These are phyloP conservation scores for Papiliotrema flavescens DNA, from an alignment of 1,284 basidiomycete species.

Conservation along the genomic window DNA sequence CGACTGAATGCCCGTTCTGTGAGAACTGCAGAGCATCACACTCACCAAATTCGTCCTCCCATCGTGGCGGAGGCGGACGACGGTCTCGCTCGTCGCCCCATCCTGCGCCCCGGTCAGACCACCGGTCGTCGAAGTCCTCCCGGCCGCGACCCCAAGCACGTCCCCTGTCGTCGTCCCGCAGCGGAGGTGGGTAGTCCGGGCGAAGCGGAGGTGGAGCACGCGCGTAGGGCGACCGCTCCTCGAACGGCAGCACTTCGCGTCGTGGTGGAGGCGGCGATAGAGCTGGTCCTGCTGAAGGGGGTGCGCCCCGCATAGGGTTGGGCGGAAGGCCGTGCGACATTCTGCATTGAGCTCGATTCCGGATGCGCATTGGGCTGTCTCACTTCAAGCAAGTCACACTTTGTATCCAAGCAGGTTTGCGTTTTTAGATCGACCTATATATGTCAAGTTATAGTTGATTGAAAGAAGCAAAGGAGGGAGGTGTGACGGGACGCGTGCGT, in stretches of 20 bases:
- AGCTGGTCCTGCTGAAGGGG: neutral
- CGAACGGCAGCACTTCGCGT: neutral
- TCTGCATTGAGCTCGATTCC: neutral
- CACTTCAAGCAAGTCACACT: too few species aligned
- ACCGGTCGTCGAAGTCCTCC: neutral
- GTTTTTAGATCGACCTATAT: too few species aligned
- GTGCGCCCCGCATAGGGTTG: neutral
- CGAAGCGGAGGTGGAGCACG: slow-evolving; percentile 36
- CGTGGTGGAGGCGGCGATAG: neutral
- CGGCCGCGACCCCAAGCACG: slow-evolving; percentile 9
- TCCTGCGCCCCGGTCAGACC: neutral
- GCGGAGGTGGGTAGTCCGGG: slow-evolving; percentile 23
- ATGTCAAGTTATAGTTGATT: too few species aligned
- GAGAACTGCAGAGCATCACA: too few species aligned
- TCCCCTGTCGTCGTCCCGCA: slow-evolving; percentile 4
- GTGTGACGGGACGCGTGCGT: too few species aligned
- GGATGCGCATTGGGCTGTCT: neutral
- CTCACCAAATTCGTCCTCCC: slow-evolving; percentile 40
- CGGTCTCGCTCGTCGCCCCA: slow-evolving; percentile 12
- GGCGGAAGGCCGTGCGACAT: neutral
- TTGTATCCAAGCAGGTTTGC: too few species aligned
- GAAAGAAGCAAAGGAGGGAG: too few species aligned
- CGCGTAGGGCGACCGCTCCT: slow-evolving; percentile 21
- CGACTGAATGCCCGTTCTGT: too few species aligned
- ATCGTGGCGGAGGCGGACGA: slow-evolving; percentile 19